Base-by-base conservation (phyloP, 2,329 filamentous ascomycete species). In the Sporothrix luriei region DNA sequence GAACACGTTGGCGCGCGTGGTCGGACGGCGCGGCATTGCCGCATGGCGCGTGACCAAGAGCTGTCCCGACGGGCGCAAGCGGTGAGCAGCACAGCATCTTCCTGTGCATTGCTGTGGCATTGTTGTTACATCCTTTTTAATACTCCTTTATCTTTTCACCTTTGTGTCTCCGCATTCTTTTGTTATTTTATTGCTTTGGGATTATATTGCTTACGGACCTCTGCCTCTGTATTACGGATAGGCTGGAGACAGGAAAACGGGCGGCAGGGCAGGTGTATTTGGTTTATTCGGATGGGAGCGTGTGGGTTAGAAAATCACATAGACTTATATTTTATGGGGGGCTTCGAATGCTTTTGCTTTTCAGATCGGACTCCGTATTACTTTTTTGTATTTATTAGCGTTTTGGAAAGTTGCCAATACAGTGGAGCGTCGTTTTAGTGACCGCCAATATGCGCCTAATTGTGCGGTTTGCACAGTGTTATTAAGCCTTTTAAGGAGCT, bases 31-130 rank as follows among this genome's bases (percentile, higher is more conserved):
- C 65, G 88, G 88, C 6, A 78, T 90, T 19, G 84, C 83, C 46
- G 85, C 84, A 49, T 90, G 88, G 88, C 84, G 87, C 70, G 84
- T 90, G 9, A 90, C 87, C 26, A 89, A 87, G 79, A 88, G 84
- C 76, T 89, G 87, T 74, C 72, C 71, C 3, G 69, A 54, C n/a
- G 49, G 59, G 52, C 61, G 33, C 24, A 62, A 21, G 51, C 51
- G 59, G 29, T 68, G 24, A 55, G 24, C 29, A 33, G 9, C 9
- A 57, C 9, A 13, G 9, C 11, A 33, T 33, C 10, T 9, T 43
- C 14, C 2, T 43, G 4, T 43, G 14, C 40, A 9, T 33, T 33
- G 6, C 33, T 14, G 16, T 13, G 33, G 10, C 7, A 7, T 11
- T 14, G 7, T 52, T 33, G 33, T 7, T 33, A 33, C 5, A 26